These are phyloP conservation scores for Dendrobium chrysotoxum DNA, from an alignment of 106 monocot genomes.

Conservation along the genomic window DNA sequence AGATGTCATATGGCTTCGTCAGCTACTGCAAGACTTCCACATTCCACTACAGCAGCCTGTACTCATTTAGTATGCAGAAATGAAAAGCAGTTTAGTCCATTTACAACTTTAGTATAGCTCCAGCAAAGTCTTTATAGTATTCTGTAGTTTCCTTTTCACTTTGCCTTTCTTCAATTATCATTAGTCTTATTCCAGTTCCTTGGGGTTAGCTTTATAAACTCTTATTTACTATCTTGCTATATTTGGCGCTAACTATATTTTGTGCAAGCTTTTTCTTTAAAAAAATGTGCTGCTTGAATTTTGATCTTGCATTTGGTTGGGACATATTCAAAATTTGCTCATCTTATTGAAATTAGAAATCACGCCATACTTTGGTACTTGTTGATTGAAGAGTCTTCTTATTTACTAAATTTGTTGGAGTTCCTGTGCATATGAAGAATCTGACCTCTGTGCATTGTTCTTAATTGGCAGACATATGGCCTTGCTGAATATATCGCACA, in stretches of 20 bases:
- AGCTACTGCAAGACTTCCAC: too few relatives aligned
- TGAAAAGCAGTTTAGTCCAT: too few relatives aligned
- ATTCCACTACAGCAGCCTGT: too few relatives aligned
- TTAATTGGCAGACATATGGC: conserved; percentile 73
- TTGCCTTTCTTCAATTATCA: too few relatives aligned
- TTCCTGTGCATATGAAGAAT: conserved; percentile 7
- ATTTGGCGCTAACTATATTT: not conserved
- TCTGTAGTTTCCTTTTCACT: too few relatives aligned
- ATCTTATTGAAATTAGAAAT: not conserved
- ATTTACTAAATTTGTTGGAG: not conserved
- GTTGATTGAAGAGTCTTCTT: not conserved
- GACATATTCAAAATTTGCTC: not conserved
- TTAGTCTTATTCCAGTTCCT: not conserved
- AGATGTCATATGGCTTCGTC: too few relatives aligned
- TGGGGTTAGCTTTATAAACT: not conserved
- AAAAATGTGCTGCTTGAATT: not conserved
- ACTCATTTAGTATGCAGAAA: too few relatives aligned
- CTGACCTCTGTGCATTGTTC: conserved; percentile 26
- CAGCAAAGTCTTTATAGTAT: too few relatives aligned
- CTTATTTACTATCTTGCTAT: not conserved
- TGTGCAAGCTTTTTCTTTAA: not conserved
- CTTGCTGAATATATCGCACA: conserved; percentile 98
- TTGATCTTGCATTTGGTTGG: not conserved
- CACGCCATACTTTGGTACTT: not conserved
- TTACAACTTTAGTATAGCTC: too few relatives aligned